These are phyloP conservation scores for Neoboletus brunneissimus DNA, from an alignment of 768 basidiomycete genomes.

Conservation along the genomic window DNA sequence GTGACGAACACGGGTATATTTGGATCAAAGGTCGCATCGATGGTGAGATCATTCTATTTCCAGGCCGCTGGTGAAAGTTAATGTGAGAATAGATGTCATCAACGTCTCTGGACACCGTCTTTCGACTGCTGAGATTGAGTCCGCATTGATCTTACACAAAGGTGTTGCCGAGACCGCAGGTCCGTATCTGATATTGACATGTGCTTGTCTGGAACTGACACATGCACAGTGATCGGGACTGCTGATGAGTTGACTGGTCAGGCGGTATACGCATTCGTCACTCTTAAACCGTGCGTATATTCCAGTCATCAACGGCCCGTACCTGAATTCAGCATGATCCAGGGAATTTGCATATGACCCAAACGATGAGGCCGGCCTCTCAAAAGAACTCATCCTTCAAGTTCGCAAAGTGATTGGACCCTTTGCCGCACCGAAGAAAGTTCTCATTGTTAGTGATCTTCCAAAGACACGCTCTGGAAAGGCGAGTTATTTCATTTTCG, in stretches of 20 bases:
- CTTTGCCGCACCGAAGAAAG: constrained; percentile 95
- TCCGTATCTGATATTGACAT: constrained; percentile 21
- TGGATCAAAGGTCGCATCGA: constrained; percentile 99
- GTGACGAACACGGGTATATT: constrained; percentile 94
- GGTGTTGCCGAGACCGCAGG: constrained; percentile 95
- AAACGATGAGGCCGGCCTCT: constrained; percentile 62
- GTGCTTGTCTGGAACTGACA: constrained; percentile 4
- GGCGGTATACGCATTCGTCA: constrained; percentile 93
- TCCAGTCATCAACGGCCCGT: background rate
- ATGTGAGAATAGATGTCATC: constrained; percentile 69
- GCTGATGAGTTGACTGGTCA: constrained; percentile 89
- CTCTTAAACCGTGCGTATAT: constrained; percentile 79
- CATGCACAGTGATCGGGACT: constrained; percentile 64
- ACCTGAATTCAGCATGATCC: background rate
- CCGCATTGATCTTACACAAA: constrained; percentile 89
- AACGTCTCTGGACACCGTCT: constrained; percentile 97
- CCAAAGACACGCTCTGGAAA: constrained; percentile 97
- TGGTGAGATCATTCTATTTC: constrained; percentile 45
- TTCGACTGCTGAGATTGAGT: constrained; percentile 97
- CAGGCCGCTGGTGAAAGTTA: background rate
- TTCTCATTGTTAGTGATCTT: constrained; percentile 77
- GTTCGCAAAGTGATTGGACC: constrained; percentile 98
- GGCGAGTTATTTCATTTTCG: constrained; percentile 32
- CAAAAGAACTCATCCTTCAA: constrained; percentile 90
- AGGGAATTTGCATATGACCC: constrained; percentile 80